Conservation (phyloP, 2,329 filamentous ascomycete genomes). For the Dendryphion nanum region DNA sequence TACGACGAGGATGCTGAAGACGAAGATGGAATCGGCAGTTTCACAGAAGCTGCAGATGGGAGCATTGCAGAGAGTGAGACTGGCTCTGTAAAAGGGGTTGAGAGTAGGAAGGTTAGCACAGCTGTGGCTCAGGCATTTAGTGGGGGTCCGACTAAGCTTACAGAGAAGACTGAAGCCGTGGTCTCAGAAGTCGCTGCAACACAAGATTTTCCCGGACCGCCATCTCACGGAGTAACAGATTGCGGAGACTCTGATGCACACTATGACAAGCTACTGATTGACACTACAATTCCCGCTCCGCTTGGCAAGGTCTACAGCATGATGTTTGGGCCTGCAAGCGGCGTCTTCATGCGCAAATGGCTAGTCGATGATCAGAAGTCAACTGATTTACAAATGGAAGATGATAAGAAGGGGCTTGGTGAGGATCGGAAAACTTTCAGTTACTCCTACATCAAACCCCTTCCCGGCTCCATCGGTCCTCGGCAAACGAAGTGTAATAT, state of each 20-base stretch:
- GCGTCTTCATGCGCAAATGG: slow-evolving; percentile 82
- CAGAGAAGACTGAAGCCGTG: slow-evolving; percentile 37
- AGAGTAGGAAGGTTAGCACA: slow-evolving; percentile 72
- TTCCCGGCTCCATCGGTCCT: slow-evolving; percentile 80
- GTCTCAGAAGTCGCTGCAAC: slow-evolving; percentile 42
- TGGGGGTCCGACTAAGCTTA: slow-evolving; percentile 41
- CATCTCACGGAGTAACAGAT: slow-evolving; percentile 77
- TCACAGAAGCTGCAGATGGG: slow-evolving; percentile 54
- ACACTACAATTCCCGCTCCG: slow-evolving; percentile 82
- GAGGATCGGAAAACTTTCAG: slow-evolving; percentile 71
- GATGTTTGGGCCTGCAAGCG: slow-evolving; percentile 79
- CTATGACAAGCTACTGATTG: slow-evolving; percentile 80
- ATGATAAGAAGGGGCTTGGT: slow-evolving; percentile 74
- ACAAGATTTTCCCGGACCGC: slow-evolving; percentile 80
- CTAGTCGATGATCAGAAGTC: slow-evolving; percentile 86
- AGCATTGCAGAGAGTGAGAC: slow-evolving; percentile 56
- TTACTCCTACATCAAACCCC: slow-evolving; percentile 89
- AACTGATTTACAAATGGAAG: slow-evolving; percentile 78
- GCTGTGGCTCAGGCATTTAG: slow-evolving; percentile 40
- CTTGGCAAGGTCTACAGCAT: slow-evolving; percentile 88
- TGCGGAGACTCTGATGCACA: slow-evolving; percentile 77
- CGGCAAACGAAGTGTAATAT: slow-evolving; percentile 94
- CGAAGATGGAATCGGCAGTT: slow-evolving; percentile 66
- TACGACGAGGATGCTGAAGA: slow-evolving; percentile 80
- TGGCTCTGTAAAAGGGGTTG: slow-evolving; percentile 51